Base-by-base conservation (phyloP, 2,329 filamentous ascomycete species). In the Diaporthe australafricana region DNA sequence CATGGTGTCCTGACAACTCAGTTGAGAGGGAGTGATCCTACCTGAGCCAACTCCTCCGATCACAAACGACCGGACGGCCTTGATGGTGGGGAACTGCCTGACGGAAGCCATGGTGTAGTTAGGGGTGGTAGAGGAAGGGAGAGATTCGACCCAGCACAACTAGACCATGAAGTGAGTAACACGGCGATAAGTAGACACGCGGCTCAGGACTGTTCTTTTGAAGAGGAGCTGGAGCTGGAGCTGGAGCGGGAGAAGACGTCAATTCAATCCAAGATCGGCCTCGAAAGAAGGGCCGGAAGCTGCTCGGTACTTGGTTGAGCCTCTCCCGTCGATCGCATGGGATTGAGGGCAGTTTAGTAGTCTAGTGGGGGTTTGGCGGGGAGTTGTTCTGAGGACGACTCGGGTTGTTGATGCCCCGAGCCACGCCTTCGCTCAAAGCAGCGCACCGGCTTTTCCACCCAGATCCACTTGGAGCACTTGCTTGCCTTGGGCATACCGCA, bases 61-160 rank as follows among this genome's bases (percentile, higher is more conserved):
- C 72, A 95, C 86, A 78, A 89, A 95, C 45, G 93, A 94, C 77
- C 91, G 87, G 73, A 96, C 84, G 79, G 90, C 88, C 83, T 93
- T 94, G 85, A 96, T 94, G 70, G 87, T 92, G 57, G 93, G 93
- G 76, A 95, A 95, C 9, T 86, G 79, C 75, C 83, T 85, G 72
- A 87, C 87, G 76, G 83, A 83, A 75, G 85, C 80, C 87, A 88
- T 88, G 57, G 50, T 77, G 71, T 45, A 14, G 42, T 52, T 25
- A 22, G 4, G 20, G 20, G 60, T 20, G 42, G 42, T 17, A n/a
- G 60, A 32, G 27, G 27, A 25, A 27, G 40, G 2, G 6, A 30
- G 16, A 12, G 38, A n/a, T 50, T 42, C 38, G 25, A 38, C 22
- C 60, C 45, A 27, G 30, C 60, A 8, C 57, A 25, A 20, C 60